phyloP scores from a whole-genome alignment of 306 rosid species.

The Styphnolobium japonicum region DNA sequence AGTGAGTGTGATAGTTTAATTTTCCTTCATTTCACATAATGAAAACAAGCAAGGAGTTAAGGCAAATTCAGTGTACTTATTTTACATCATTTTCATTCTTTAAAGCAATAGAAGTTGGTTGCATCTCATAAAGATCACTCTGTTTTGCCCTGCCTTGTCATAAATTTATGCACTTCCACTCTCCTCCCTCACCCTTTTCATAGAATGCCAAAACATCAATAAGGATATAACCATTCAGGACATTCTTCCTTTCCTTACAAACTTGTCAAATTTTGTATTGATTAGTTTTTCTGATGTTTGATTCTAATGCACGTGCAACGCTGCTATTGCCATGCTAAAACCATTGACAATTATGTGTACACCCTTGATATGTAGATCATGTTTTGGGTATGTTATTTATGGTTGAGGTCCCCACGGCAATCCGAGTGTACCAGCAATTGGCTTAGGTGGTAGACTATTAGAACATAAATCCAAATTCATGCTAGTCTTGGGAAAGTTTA shows the following conservation, averaged over 20 bases:
- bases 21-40: neutral
- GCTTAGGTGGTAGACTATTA: neutral
- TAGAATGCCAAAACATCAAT: neutral
- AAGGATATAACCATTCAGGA: neutral
- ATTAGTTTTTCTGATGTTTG: neutral
- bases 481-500: constrained; percentile 32
- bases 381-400: neutral
- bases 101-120: constrained; percentile 35
- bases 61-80: constrained; percentile 12
- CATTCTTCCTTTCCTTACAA: neutral
- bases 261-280: neutral
- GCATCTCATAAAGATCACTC: constrained; percentile 38
- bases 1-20: neutral
- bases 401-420: constrained; percentile 19
- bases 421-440: neutral
- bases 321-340: neutral
- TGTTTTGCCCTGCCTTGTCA: constrained; percentile 8
- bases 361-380: neutral
- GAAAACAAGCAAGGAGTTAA: neutral
- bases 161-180: neutral
- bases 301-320: neutral
- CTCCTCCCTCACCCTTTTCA: neutral
- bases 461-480: neutral
- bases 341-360: neutral
- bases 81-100: constrained; percentile 35